phyloP scores from a whole-genome alignment of 208 protist genomes.

The Blechomonas ayalai region DNA sequence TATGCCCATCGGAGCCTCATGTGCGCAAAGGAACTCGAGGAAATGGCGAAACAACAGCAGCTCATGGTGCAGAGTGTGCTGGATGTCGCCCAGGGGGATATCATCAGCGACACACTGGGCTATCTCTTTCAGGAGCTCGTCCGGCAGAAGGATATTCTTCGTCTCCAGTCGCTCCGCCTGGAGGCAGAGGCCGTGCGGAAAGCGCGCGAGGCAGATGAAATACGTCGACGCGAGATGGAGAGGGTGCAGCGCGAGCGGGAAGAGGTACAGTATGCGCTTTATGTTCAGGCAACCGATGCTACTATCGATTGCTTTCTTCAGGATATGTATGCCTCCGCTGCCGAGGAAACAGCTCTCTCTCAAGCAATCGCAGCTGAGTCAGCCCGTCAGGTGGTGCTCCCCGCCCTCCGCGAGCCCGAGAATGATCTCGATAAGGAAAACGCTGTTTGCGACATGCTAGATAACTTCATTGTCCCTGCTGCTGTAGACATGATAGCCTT shows the following conservation, averaged over 20 bases:
- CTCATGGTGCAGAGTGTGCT: slow-evolving; percentile 42
- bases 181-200: slow-evolving; percentile 64
- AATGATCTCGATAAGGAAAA: slow-evolving; percentile 18
- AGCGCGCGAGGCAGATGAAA: slow-evolving; percentile 74
- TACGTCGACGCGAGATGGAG: slow-evolving; percentile 48
- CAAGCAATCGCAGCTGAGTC: slow-evolving; percentile 50
- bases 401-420: slow-evolving; percentile 14
- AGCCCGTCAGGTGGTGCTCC: slow-evolving; percentile 28
- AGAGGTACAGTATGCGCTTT: slow-evolving; percentile 63
- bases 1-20: slow-evolving; percentile 35
- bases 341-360: slow-evolving; percentile 55
- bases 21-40: slow-evolving; percentile 28
- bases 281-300: slow-evolving; percentile 46
- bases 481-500: slow-evolving; percentile 46
- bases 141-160: slow-evolving; percentile 64
- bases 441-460: slow-evolving; percentile 74
- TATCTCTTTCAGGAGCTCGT: slow-evolving; percentile 81
- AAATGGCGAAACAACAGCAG: slow-evolving; percentile 30
- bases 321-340: slow-evolving; percentile 26
- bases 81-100: slow-evolving; percentile 61
- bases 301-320: slow-evolving; percentile 66
- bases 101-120: slow-evolving; percentile 77
- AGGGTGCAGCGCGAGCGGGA: slow-evolving; percentile 60
- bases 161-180: slow-evolving; percentile 37
- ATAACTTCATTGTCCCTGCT: slow-evolving; percentile 63